Conservation (phyloP, 768 basidiomycete genomes). For the Strobilomyces confusus region DNA sequence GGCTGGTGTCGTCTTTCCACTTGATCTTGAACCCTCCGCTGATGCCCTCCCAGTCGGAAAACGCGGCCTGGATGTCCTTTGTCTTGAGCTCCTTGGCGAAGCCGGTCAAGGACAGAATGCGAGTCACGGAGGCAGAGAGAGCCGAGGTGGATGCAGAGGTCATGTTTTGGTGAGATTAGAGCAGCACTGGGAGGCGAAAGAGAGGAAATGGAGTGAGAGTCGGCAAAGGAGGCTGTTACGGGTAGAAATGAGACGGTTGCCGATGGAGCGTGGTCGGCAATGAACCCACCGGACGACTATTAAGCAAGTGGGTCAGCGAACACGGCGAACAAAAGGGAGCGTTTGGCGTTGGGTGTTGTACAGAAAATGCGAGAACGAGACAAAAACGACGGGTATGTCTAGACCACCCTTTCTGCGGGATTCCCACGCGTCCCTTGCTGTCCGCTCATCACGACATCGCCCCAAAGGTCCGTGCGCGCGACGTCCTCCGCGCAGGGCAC, state of each 20-base stretch:
- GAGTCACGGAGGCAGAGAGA: slow-evolving; percentile 92
- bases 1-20: slow-evolving; percentile 96
- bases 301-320: slow-evolving; percentile 6
- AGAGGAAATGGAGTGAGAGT: slow-evolving; percentile 16
- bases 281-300: slow-evolving; percentile 5
- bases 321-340: slow-evolving; percentile 21
- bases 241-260: slow-evolving; percentile 21
- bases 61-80: slow-evolving; percentile 89
- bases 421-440: slow-evolving; percentile 20
- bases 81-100: slow-evolving; percentile 97
- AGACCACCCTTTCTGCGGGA: background rate
- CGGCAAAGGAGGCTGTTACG: slow-evolving; percentile 8
- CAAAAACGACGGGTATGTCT: background rate
- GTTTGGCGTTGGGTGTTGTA: slow-evolving; percentile 29
- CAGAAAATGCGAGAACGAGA: slow-evolving; percentile 11
- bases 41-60: slow-evolving; percentile 81
- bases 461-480: too few species aligned
- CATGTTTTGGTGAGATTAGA: slow-evolving; percentile 38
- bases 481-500: too few species aligned
- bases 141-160: slow-evolving; percentile 64
- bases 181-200: slow-evolving; percentile 7
- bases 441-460: background rate
- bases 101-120: slow-evolving; percentile 88
- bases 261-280: slow-evolving; percentile 28
- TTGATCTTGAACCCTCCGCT: slow-evolving; percentile 98